These are phyloP conservation scores for Zalaria sp. DNA, from an alignment of 2,329 filamentous ascomycete species.

Conservation along the genomic window DNA sequence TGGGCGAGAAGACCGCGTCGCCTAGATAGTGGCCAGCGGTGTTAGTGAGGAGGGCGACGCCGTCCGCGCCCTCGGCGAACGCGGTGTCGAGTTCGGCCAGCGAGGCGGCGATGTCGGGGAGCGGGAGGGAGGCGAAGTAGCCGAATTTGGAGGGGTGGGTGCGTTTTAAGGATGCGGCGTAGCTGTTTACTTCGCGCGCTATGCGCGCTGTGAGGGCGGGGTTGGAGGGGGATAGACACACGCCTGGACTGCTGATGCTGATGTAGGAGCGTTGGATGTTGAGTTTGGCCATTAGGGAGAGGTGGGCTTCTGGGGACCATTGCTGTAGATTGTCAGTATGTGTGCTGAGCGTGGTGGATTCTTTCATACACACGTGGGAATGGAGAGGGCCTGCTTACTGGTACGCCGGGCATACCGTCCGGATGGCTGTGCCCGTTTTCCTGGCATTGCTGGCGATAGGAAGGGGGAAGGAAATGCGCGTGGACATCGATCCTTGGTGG, in stretches of 20 bases:
- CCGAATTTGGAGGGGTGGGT: conserved; percentile 28
- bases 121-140: conserved; percentile 39
- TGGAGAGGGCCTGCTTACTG: conserved; percentile 10
- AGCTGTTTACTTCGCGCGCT: conserved; percentile 26
- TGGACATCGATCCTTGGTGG: conserved; percentile 31
- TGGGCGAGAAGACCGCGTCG: conserved; percentile 26
- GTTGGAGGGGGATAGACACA: conserved; percentile 28
- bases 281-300: conserved; percentile 35
- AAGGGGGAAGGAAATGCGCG: conserved; percentile 30
- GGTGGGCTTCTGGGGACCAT: conserved; percentile 33
- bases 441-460: conserved; percentile 26
- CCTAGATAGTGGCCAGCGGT: conserved; percentile 39
- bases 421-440: conserved; percentile 28
- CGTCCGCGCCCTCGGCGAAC: conserved; percentile 32
- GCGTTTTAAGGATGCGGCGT: conserved; percentile 25
- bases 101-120: conserved; percentile 34
- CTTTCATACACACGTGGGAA: too few relatives aligned
- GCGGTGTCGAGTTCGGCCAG: conserved; percentile 34
- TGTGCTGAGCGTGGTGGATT: background rate
- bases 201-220: conserved; percentile 21
- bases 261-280: conserved; percentile 39
- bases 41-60: conserved; percentile 39
- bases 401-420: conserved; percentile 37
- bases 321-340: conserved; percentile 1
- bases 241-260: conserved; percentile 41